A percentile compares a stretch with the other conserved stretches of the same genome.
Evolutionary conservation across 176 grass and related monocot genomes (phyloP).

Genomic region (Pharus latifolius): DNA sequence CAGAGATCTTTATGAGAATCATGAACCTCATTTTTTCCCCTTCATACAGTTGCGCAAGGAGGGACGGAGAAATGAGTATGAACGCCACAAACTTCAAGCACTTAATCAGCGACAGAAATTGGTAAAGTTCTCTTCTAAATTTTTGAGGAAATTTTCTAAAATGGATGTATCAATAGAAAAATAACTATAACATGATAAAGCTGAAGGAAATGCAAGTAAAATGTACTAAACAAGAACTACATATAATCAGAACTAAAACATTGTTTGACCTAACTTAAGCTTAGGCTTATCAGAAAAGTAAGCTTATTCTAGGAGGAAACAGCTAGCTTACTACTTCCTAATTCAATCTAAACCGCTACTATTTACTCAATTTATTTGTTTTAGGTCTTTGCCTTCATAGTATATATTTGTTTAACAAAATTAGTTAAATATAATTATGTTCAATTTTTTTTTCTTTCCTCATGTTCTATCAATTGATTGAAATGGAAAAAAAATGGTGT

Average conservation of each 20-base stretch:
- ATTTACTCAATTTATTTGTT: too few species aligned
- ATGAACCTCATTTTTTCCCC: conserved; percentile 3
- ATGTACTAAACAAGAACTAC: too few species aligned
- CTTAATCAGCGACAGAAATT: conserved; percentile 94
- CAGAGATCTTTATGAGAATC: background rate
- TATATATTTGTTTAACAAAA: too few species aligned
- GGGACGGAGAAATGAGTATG: conserved; percentile 94
- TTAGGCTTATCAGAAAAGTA: too few species aligned
- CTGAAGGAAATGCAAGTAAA: too few species aligned
- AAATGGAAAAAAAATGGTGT: background rate
- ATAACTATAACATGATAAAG: too few species aligned
- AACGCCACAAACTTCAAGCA: conserved; percentile 93
- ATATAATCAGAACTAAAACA: too few species aligned
- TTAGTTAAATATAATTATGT: background rate
- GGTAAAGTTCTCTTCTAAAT: conserved; percentile 32
- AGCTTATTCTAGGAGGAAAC: too few species aligned
- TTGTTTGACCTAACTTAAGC: background rate
- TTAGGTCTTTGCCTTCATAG: too few species aligned
- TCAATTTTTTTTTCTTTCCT: background rate
- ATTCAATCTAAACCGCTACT: too few species aligned
- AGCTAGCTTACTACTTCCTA: too few species aligned
- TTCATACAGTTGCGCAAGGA: conserved; percentile 69
- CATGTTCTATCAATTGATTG: background rate
- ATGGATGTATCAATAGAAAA: too few species aligned
- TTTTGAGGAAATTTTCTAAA: background rate